Conservation (phyloP, 164 flowering plant genomes). For the Buxus sempervirens region DNA sequence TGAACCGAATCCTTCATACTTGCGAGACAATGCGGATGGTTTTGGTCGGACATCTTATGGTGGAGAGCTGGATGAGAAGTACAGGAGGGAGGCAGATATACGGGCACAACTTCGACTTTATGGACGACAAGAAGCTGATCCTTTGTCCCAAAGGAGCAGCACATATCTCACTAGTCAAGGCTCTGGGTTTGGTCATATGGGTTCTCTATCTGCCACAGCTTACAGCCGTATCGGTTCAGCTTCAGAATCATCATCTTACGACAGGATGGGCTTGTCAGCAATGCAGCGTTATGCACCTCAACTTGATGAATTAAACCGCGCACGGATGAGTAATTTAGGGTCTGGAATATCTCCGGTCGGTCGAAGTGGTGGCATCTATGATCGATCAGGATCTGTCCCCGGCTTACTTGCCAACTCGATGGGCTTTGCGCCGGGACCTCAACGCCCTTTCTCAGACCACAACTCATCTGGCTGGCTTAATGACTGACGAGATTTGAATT, state of each 20-base stretch:
- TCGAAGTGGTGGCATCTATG: slow-evolving; percentile 14
- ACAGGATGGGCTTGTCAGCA: slow-evolving; percentile 28
- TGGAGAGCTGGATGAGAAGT: slow-evolving; percentile 7
- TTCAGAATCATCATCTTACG: slow-evolving; percentile 19
- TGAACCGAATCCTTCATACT: slow-evolving; percentile 11
- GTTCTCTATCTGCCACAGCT: slow-evolving; percentile 4
- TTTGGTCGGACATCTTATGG: slow-evolving; percentile 13
- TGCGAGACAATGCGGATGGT: slow-evolving; percentile 13
- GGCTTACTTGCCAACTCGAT: slow-evolving; percentile 13
- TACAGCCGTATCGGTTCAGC: slow-evolving; percentile 15
- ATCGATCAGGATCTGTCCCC: slow-evolving; percentile 9
- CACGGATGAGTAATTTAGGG: slow-evolving; percentile 19
- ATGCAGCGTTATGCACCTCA: slow-evolving; percentile 52
- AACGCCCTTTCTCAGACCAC: slow-evolving; percentile 22
- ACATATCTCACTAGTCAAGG: slow-evolving; percentile 18
- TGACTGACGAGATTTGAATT: slow-evolving; percentile 2
- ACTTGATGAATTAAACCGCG: slow-evolving; percentile 44
- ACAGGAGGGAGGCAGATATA: slow-evolving; percentile 11
- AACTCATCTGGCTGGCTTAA: slow-evolving; percentile 58
- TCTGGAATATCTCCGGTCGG: slow-evolving; percentile 8
- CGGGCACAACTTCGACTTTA: slow-evolving; percentile 25
- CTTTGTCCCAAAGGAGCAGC: slow-evolving; percentile 16
- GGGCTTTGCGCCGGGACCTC: slow-evolving; percentile 49
- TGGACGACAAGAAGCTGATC: slow-evolving; percentile 27
- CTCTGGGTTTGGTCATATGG: slow-evolving; percentile 17